Evolutionary conservation across 1,139 yeast genomes (phyloP), one percentile per base, ranked within the genome.

Genomic region (Saccharomyces hybrid): DNA sequence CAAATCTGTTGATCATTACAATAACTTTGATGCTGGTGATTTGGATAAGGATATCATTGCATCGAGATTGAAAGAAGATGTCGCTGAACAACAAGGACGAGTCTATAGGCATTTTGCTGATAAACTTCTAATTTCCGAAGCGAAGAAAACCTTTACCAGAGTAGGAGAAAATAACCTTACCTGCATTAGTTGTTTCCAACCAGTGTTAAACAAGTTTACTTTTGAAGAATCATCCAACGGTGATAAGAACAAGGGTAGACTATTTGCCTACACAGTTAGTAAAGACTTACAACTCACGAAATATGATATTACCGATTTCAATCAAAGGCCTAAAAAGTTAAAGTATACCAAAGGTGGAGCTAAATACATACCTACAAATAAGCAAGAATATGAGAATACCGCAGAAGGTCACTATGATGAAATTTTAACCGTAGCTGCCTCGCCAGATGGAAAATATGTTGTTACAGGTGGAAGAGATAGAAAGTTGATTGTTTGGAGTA

Each of bases 381-480:
- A 76, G 67, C 61, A 73, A 66, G 68, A 72, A 68, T 58, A 78
- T 53, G 69, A 66, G 48, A 68, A 69, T 55, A 65, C 65, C n/a
- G 68, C 72, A 27, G 69, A 68, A 52, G 91, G 91, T 49, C 98
- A 90, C 70, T 78, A 77, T 62, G 93, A 81, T 61, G 88, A 84
- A 64, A 85, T 91, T 48, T 76, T 82, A 55, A 78, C 95, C 57
- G 83, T 89, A 47, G 95, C 96, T 0, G 90, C 87, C 2, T 84
- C 91, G 53, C 86, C 95, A 7, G 95, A 91, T 71, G 97, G 97
- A 14, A 84, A 80, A 62, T 87, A 77, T 67, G 85, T 93, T 6
- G 96, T 87, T 9, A 91, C 97, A 2, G 99, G 98, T 52, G 96
- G 97, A 42, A 76, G 77, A 54, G 98, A 91, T 70, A 80, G 83